Percentiles rank a stretch among this genome's conserved stretches.
Conservation (phyloP, 306 rosid genomes). For the Lithocarpus polystachyus region DNA sequence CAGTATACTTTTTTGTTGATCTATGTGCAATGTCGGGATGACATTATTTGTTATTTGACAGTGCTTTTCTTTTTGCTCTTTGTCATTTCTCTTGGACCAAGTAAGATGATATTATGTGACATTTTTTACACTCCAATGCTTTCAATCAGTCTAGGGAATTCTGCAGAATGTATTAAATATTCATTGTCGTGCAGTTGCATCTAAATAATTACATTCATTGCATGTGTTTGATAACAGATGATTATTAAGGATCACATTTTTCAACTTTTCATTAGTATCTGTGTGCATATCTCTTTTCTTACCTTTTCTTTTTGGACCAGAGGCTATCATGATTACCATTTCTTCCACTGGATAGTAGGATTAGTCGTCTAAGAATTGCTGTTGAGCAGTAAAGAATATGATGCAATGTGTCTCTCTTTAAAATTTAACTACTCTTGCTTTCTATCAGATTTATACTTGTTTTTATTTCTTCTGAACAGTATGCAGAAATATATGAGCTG, state of each 20-base stretch:
- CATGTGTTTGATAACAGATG: not conserved
- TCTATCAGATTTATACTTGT: constrained; percentile 10
- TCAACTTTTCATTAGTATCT: not conserved
- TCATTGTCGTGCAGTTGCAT: no score
- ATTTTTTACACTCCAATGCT: not conserved
- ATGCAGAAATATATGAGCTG: constrained; percentile 85
- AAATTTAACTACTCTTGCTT: not conserved
- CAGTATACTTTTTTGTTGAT: constrained; percentile 10
- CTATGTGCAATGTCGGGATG: not conserved
- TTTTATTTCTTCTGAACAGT: constrained; percentile 40
- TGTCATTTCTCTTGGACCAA: not conserved
- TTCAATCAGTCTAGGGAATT: not conserved
- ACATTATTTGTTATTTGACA: not conserved
- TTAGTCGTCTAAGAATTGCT: not conserved
- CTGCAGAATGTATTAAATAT: not conserved
- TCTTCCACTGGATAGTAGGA: constrained; percentile 12
- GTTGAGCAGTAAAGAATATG: not conserved
- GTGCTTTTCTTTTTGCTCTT: not conserved
- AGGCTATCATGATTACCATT: not conserved
- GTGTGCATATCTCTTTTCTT: not conserved
- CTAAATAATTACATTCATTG: not conserved
- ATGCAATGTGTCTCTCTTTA: not conserved
- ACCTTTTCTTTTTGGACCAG: not conserved
- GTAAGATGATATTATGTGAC: not conserved
- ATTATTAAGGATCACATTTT: not conserved